These are phyloP conservation scores for Leucogyrophana mollusca DNA, from an alignment of 768 basidiomycete species.

Conservation along the genomic window DNA sequence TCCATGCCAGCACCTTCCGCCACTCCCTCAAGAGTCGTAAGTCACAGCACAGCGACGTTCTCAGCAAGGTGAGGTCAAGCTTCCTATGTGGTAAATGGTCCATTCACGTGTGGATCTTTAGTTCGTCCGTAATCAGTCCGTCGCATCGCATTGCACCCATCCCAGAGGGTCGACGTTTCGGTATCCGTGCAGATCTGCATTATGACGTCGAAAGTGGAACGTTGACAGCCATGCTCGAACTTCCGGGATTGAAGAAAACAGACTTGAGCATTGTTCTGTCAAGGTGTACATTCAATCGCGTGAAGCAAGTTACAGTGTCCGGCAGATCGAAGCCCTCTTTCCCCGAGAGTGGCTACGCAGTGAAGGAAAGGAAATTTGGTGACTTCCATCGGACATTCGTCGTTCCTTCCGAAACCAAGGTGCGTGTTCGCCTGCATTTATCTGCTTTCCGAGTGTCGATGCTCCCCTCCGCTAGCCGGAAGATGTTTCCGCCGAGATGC, in stretches of 20 bases:
- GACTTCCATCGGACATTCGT: conserved; percentile 47
- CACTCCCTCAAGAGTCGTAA: conserved; percentile 3
- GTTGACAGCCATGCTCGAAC: conserved; percentile 62
- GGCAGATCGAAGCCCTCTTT: conserved; percentile 46
- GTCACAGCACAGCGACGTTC: background rate
- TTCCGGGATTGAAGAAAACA: conserved; percentile 62
- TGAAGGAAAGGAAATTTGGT: conserved; percentile 58
- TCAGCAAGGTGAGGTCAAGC: conserved; percentile 9
- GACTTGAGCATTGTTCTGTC: conserved; percentile 61
- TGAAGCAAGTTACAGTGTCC: conserved; percentile 57
- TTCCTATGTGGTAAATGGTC: conserved; percentile 3
- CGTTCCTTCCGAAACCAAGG: conserved; percentile 57
- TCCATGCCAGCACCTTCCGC: conserved; percentile 11
- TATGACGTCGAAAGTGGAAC: conserved; percentile 50
- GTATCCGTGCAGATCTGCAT: conserved; percentile 61
- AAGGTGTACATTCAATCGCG: conserved; percentile 58
- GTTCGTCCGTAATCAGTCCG: conserved; percentile 24
- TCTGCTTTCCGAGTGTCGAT: conserved; percentile 4
- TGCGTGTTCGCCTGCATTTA: conserved; percentile 30
- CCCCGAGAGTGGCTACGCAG: conserved; percentile 38
- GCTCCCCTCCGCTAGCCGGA: conserved; percentile 37
- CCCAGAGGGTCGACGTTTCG: conserved; percentile 25
- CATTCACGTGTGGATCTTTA: conserved; percentile 12
- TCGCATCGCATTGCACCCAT: conserved; percentile 13
- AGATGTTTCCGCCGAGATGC: conserved; percentile 54